phyloP scores from a whole-genome alignment of 2,329 filamentous ascomycete species.

The Gliomastix tumulicola region DNA sequence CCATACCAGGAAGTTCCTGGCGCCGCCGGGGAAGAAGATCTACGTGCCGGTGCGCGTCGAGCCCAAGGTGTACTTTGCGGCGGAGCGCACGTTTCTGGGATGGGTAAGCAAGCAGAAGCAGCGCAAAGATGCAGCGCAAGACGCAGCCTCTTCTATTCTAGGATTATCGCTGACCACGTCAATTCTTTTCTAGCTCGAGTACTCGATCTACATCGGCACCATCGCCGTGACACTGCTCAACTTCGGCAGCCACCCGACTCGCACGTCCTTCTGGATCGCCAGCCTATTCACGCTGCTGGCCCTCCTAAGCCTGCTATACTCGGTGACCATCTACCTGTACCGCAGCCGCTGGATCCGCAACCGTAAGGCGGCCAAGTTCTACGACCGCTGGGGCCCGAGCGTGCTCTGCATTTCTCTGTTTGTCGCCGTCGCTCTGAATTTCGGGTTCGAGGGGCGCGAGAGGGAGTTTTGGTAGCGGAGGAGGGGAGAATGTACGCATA shows the following conservation, averaged over 20 bases:
- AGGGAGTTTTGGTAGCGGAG: slow-evolving; percentile 47
- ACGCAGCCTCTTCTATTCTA: too few relatives aligned
- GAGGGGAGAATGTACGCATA: too few relatives aligned
- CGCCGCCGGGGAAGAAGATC: slow-evolving; percentile 81
- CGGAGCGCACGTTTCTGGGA: slow-evolving; percentile 89
- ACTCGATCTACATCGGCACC: slow-evolving; percentile 86
- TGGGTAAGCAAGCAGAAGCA: too few relatives aligned
- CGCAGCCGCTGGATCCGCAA: slow-evolving; percentile 79
- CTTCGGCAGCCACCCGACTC: slow-evolving; percentile 56
- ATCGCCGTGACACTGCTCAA: slow-evolving; percentile 81
- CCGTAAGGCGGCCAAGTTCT: slow-evolving; percentile 79
- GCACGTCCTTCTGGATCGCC: slow-evolving; percentile 59
- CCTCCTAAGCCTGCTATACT: slow-evolving; percentile 72
- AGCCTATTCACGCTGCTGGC: slow-evolving; percentile 80
- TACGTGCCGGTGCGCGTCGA: slow-evolving; percentile 94
- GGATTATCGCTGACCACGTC: too few relatives aligned
- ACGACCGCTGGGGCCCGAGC: slow-evolving; percentile 82
- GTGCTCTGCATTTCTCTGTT: slow-evolving; percentile 69
- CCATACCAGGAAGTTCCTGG: slow-evolving; percentile 56
- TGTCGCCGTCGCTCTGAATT: slow-evolving; percentile 69
- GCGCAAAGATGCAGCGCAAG: too few relatives aligned
- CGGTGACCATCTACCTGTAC: slow-evolving; percentile 79
- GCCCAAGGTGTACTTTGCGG: slow-evolving; percentile 96
- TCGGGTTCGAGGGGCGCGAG: slow-evolving; percentile 67
- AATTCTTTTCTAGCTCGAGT: slow-evolving; percentile 94